Conservation (phyloP, 176 grass and related monocot genomes). For the Alopecurus myosuroides region DNA sequence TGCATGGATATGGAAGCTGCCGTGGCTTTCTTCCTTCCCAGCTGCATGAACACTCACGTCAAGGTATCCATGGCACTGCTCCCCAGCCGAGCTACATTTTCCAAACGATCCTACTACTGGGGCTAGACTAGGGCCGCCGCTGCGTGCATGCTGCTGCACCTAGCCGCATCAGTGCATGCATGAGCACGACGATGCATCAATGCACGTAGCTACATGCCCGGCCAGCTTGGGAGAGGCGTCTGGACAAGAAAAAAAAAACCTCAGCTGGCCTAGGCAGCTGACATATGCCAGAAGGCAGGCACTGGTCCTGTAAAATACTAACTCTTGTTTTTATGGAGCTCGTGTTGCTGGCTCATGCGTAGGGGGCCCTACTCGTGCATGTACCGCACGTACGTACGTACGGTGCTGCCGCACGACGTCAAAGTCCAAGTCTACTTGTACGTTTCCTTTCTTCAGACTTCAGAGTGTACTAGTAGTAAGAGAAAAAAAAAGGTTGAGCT, state of each 20-base stretch:
- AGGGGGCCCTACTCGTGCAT: no score
- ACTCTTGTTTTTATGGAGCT: no score
- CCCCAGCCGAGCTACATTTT: slow-evolving; percentile 3
- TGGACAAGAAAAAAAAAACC: background rate
- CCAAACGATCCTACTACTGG: background rate
- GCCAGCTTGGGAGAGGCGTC: background rate
- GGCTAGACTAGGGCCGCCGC: background rate
- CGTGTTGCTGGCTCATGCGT: background rate
- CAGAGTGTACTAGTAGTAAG: no score
- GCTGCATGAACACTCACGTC: background rate
- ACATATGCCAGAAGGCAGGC: background rate
- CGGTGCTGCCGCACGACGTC: background rate
- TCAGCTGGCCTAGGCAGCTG: background rate
- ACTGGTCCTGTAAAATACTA: background rate
- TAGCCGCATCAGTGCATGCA: background rate
- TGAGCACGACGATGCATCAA: background rate
- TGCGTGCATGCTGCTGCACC: background rate
- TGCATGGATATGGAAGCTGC: slow-evolving; percentile 3
- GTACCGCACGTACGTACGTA: background rate
- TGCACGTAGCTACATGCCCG: background rate
- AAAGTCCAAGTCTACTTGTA: background rate
- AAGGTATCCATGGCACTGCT: background rate
- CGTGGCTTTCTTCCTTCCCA: background rate
- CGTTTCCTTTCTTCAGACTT: background rate
- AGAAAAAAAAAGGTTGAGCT: background rate